Percentiles rank a stretch among this genome's conserved stretches.
These are phyloP conservation scores for Schizopora paradoxa DNA, from an alignment of 1,284 basidiomycete genomes.

Conservation along the genomic window DNA sequence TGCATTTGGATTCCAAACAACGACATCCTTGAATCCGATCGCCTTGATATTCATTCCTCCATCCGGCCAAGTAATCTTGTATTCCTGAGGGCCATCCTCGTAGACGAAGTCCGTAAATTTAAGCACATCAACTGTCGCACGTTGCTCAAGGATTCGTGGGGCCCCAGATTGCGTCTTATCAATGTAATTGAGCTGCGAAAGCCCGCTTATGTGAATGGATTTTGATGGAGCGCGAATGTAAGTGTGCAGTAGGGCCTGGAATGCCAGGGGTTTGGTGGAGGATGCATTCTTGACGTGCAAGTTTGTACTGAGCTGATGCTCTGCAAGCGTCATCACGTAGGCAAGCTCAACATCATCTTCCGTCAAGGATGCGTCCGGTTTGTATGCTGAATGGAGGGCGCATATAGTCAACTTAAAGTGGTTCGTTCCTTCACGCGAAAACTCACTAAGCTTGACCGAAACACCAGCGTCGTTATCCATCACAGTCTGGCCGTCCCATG, in stretches of 20 bases:
- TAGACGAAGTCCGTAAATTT: slow-evolving; percentile 71
- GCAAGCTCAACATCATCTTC: slow-evolving; percentile 60
- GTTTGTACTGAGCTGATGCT: slow-evolving; percentile 71
- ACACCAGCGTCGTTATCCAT: slow-evolving; percentile 69
- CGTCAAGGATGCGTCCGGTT: slow-evolving; percentile 53
- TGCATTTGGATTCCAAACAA: slow-evolving; percentile 82
- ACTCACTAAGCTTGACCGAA: slow-evolving; percentile 67
- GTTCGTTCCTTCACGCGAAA: neutral
- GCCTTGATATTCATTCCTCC: slow-evolving; percentile 55
- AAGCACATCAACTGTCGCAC: slow-evolving; percentile 57
- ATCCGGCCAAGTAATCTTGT: slow-evolving; percentile 55
- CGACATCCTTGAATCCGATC: slow-evolving; percentile 67
- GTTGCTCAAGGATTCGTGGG: slow-evolving; percentile 53
- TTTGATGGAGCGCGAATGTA: slow-evolving; percentile 71
- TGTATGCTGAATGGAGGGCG: slow-evolving; percentile 45
- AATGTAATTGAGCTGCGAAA: slow-evolving; percentile 59
- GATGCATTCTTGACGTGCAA: slow-evolving; percentile 74
- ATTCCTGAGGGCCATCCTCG: slow-evolving; percentile 51
- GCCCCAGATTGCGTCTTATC: slow-evolving; percentile 68
- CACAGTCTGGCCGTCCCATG: slow-evolving; percentile 49
- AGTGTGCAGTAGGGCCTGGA: slow-evolving; percentile 84
- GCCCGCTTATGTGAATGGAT: slow-evolving; percentile 50
- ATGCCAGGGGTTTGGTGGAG: slow-evolving; percentile 53
- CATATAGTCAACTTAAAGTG: slow-evolving; percentile 3
- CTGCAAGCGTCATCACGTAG: slow-evolving; percentile 75